A percentile compares a stretch with the other conserved stretches of the same genome.
phyloP scores from a whole-genome alignment of 768 basidiomycete genomes.

The Leccinum olivaceopallidum region DNA sequence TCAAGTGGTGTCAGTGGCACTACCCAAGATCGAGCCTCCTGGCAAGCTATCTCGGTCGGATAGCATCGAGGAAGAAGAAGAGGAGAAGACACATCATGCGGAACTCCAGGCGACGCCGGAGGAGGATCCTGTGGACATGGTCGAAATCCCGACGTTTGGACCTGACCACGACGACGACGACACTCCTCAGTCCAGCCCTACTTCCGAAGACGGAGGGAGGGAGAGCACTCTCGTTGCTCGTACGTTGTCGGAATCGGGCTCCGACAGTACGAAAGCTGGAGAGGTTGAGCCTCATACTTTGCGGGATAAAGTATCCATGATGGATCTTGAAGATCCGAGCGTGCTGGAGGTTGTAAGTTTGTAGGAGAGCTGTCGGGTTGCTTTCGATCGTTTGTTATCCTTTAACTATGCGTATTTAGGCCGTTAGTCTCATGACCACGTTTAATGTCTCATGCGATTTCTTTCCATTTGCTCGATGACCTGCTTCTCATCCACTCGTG shows the following conservation, averaged over 20 bases:
- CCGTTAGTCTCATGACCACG: background rate
- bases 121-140: background rate
- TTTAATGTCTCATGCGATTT: conserved; percentile 3
- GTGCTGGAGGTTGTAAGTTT: conserved; percentile 17
- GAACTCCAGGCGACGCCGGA: conserved; percentile 4
- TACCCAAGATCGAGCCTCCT: conserved; percentile 25
- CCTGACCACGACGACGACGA: conserved; percentile 6
- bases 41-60: conserved; percentile 31
- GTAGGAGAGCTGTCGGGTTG: conserved; percentile 5
- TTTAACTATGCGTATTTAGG: conserved; percentile 32
- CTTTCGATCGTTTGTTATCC: conserved; percentile 1
- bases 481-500: background rate
- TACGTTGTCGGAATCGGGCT: conserved; percentile 30
- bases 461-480: background rate
- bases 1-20: conserved; percentile 7
- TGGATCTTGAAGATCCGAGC: conserved; percentile 29
- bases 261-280: conserved; percentile 29
- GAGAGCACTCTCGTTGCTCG: conserved; percentile 27
- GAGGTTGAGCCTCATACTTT: conserved; percentile 28
- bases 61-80: conserved; percentile 34
- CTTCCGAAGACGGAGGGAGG: conserved; percentile 19
- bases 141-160: conserved; percentile 2
- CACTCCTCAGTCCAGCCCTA: conserved; percentile 5
- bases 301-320: conserved; percentile 27
- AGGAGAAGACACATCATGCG: conserved; percentile 23